A percentile compares a stretch with the other conserved stretches of the same genome.
Conservation (phyloP, 306 rosid species). For the Delonix regia region DNA sequence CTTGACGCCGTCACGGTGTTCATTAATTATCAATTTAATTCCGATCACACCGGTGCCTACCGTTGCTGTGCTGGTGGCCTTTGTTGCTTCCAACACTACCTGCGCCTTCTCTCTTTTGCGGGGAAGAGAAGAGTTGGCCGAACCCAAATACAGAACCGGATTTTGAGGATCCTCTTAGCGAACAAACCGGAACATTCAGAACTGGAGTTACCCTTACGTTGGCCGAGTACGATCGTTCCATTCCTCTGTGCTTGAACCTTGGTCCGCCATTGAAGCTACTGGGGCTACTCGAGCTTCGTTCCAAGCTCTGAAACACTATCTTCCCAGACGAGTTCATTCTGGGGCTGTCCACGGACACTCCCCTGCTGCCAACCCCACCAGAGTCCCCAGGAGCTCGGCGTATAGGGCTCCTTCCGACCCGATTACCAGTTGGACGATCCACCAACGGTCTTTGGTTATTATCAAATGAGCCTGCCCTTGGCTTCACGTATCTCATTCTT, state of each 20-base stretch:
- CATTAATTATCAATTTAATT: constrained; percentile 37
- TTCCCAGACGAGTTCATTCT: constrained; percentile 95
- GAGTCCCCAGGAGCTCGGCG: constrained; percentile 44
- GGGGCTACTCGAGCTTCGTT: constrained; percentile 95
- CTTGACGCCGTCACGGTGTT: background rate
- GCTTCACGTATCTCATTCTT: constrained; percentile 59
- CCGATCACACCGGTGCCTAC: constrained; percentile 55
- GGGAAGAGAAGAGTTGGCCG: constrained; percentile 79
- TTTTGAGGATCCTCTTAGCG: constrained; percentile 75
- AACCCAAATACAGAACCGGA: constrained; percentile 84
- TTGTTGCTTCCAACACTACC: constrained; percentile 34
- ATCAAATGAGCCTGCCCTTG: constrained; percentile 44
- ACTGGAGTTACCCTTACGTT: constrained; percentile 94
- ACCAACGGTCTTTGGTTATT: constrained; percentile 39
- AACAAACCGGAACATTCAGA: constrained; percentile 90
- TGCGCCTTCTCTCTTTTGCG: constrained; percentile 66
- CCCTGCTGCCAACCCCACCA: constrained; percentile 52
- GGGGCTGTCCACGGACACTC: constrained; percentile 91
- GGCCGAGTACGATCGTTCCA: constrained; percentile 95
- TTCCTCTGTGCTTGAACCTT: constrained; percentile 75
- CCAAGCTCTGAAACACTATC: constrained; percentile 88
- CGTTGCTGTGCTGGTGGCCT: constrained; percentile 40
- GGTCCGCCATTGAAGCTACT: constrained; percentile 95
- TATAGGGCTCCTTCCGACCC: constrained; percentile 68
- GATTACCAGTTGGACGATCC: constrained; percentile 35